phyloP scores from a whole-genome alignment of 148 eudicot species.

The Beta vulgaris region DNA sequence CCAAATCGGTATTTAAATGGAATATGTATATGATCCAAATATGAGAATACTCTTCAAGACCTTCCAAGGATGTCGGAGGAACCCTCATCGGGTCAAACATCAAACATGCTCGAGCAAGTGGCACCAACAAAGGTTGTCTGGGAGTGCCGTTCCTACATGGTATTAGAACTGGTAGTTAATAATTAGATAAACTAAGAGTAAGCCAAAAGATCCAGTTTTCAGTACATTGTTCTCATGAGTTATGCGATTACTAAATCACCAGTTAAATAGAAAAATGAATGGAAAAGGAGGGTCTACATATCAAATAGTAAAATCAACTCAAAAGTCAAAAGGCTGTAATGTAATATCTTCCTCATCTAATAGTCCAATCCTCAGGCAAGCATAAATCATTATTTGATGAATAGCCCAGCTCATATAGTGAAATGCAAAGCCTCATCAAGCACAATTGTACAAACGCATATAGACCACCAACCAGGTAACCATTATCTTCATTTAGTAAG shows the following conservation, averaged over 20 bases:
- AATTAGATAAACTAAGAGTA: neutral
- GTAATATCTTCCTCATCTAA: too few species aligned
- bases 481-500: neutral
- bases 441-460: neutral
- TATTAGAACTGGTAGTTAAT: neutral
- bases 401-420: neutral
- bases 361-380: neutral
- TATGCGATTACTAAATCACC: neutral
- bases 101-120: slow-evolving; percentile 84
- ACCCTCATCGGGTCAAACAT: slow-evolving; percentile 66
- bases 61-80: slow-evolving; percentile 87
- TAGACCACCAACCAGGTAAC: neutral
- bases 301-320: neutral
- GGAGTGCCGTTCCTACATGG: slow-evolving; percentile 88
- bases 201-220: neutral
- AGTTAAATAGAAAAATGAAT: neutral
- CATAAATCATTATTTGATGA: neutral
- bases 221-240: neutral
- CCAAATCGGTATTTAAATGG: slow-evolving; percentile 90
- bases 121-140: slow-evolving; percentile 94
- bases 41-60: slow-evolving; percentile 88
- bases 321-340: too few species aligned
- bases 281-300: too few species aligned
- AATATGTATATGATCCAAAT: slow-evolving; percentile 90
- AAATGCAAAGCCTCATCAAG: neutral